Percentiles rank a stretch among this genome's conserved stretches.
phyloP scores from a whole-genome alignment of 2,329 filamentous ascomycete genomes.

The Diplodia sapinea region DNA sequence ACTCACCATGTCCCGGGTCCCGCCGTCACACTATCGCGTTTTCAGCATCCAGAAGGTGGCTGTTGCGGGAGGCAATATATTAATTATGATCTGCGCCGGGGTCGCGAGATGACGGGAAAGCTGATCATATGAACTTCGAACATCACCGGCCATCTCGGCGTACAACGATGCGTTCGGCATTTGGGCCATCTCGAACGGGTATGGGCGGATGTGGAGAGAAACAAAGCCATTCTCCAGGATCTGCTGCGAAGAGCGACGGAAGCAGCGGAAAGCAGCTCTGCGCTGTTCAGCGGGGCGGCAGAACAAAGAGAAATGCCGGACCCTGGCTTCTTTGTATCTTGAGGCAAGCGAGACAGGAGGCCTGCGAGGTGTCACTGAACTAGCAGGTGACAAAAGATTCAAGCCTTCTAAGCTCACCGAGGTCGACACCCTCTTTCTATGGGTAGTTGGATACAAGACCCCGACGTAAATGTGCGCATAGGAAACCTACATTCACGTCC shows the following conservation, averaged over 20 bases:
- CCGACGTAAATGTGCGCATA: too few relatives aligned
- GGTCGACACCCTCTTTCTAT: too few relatives aligned
- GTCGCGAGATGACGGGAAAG: slow-evolving; percentile 43
- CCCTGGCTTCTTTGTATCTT: slow-evolving; percentile 24
- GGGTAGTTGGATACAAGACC: too few relatives aligned
- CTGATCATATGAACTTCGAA: slow-evolving; percentile 30
- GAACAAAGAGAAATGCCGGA: slow-evolving; percentile 13
- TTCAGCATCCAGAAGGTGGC: slow-evolving; percentile 17
- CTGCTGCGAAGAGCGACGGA: slow-evolving; percentile 24
- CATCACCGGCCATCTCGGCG: slow-evolving; percentile 12
- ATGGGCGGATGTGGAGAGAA: slow-evolving; percentile 16
- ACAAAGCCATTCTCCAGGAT: slow-evolving; percentile 15
- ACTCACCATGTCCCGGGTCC: slow-evolving; percentile 15
- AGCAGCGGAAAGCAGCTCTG: slow-evolving; percentile 15
- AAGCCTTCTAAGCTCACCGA: too few relatives aligned
- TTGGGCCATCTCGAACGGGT: slow-evolving; percentile 1
- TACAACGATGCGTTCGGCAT: slow-evolving; percentile 20
- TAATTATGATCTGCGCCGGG: slow-evolving; percentile 24
- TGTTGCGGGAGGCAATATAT: slow-evolving; percentile 1
- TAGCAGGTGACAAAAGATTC: too few relatives aligned
- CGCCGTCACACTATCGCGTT: slow-evolving; percentile 21
- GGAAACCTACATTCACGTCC: too few relatives aligned
- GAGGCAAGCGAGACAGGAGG: not conserved
- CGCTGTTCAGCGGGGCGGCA: slow-evolving; percentile 14
- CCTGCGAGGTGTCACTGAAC: too few relatives aligned